These are phyloP conservation scores for Guadua angustifolia DNA, from an alignment of 176 grass and related monocot genomes.

Conservation along the genomic window DNA sequence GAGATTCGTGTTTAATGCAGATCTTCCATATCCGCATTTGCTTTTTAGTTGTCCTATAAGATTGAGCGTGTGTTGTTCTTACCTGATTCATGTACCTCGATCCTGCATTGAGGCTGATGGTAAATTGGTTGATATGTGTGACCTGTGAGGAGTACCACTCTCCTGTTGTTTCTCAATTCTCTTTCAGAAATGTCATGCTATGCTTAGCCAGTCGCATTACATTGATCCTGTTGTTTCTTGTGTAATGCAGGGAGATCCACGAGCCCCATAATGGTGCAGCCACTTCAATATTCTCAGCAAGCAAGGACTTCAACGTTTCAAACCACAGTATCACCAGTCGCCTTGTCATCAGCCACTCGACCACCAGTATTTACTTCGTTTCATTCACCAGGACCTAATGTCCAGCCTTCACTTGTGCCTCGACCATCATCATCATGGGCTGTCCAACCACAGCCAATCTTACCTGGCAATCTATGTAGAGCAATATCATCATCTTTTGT, in stretches of 20 bases:
- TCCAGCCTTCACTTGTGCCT: conserved; percentile 15
- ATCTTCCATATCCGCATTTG: conserved; percentile 1
- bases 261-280: conserved; percentile 18
- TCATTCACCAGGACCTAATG: conserved; percentile 16
- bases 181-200: not conserved
- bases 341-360: conserved; percentile 15
- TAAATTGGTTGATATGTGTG: not conserved
- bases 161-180: conserved; percentile 1
- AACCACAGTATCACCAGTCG: not conserved
- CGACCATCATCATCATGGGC: conserved; percentile 16
- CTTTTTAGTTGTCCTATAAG: conserved; percentile 18
- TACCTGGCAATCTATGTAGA: conserved; percentile 35
- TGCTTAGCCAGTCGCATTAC: not conserved
- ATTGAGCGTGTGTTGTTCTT: conserved; percentile 18
- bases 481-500: conserved; percentile 22
- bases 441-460: conserved; percentile 8
- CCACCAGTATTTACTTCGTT: not conserved
- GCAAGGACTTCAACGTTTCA: conserved; percentile 23
- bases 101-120: conserved; percentile 1
- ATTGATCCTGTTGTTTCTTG: conserved; percentile 21
- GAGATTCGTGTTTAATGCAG: conserved; percentile 4
- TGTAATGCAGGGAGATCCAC: conserved; percentile 41
- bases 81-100: not conserved
- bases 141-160: not conserved
- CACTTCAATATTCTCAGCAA: conserved; percentile 44